A percentile compares a stretch with the other conserved stretches of the same genome.
phyloP scores from a whole-genome alignment of 2,329 filamentous ascomycete species.

The Cytospora piceae region DNA sequence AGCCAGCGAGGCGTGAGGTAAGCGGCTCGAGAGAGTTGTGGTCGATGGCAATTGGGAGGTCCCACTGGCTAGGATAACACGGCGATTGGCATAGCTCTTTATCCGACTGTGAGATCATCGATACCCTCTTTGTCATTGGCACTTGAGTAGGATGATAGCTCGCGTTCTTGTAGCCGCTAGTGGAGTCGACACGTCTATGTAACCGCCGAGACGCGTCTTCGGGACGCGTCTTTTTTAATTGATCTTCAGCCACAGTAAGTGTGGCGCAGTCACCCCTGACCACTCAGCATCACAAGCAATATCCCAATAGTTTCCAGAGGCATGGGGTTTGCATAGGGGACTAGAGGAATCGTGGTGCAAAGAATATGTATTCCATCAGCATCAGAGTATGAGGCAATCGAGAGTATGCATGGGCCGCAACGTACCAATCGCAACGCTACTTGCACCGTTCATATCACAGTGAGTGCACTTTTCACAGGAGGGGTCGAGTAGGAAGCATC shows the following conservation, averaged over 20 bases:
- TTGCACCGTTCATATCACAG: not conserved
- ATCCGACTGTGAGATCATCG: not conserved
- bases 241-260: conserved; percentile 20
- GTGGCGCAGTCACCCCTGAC: conserved; percentile 23
- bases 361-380: not conserved
- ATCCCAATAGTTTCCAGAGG: not conserved
- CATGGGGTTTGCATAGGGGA: too few relatives aligned
- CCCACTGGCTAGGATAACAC: not conserved
- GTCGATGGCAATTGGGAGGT: not conserved
- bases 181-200: not conserved
- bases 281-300: not conserved
- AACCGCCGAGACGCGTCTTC: conserved; percentile 10
- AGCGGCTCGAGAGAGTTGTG: not conserved
- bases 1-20: not conserved
- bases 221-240: conserved; percentile 15
- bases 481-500: too few relatives aligned
- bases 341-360: too few relatives aligned
- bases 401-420: not conserved
- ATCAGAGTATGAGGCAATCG: too few relatives aligned
- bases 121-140: not conserved
- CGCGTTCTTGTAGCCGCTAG: not conserved
- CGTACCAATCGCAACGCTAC: not conserved
- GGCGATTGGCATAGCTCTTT: not conserved
- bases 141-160: not conserved
- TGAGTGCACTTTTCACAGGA: too few relatives aligned